Base-by-base conservation (phyloP, 305 asterid genomes). In the Fraxinus baroniana region DNA sequence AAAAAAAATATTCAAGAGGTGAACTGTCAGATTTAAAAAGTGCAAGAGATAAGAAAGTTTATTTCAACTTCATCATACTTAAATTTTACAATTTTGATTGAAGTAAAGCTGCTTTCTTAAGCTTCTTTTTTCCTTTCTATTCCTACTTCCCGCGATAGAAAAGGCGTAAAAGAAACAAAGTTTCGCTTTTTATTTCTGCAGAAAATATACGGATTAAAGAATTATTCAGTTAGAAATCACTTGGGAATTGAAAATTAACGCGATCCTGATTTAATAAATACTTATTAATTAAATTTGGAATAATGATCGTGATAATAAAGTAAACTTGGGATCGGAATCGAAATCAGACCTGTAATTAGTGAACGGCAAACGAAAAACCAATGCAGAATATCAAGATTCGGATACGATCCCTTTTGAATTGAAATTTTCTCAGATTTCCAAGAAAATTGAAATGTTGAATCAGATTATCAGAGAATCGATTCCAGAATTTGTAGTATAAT, bases 301-400 rank as follows among this genome's bases (percentile, higher is more conserved):
- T 18, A 84, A 71, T 68, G 39, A 17, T 57, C 32, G 18, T 62
- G 49, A 76, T 24, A 64, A 35, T 60, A 62, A 68, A 84, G 80
- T 76, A 57, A 76, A 80, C 79, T 62, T 76, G 41, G 76, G 74
- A 66, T 24, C 36, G 37, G 74, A 66, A 66, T 66, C 36, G 77
- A 87, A 85, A 85, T 82, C 85, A 75, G 77, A 85, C 90, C 90
- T 84, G 88, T 77, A 83, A 55, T 35, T 75, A 81, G 66, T 62
- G 86, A 81, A 66, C 86, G 86, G 64, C 79, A 77, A 83, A 72
- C 41, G 84, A 78, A 71, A 30, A 71, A 30, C 41, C 41, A 71
- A 71, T 71, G 76, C 39, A 76, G 77, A 80, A 75, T 75, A 82
- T 44, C 77, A 71, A 77, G 81, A 82, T 84, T 82, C 85, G 68